Evolutionary conservation across 169 alveolate genomes (phyloP), one percentile per base, ranked within the genome.

Genomic region (Plasmodium knowlesi): DNA sequence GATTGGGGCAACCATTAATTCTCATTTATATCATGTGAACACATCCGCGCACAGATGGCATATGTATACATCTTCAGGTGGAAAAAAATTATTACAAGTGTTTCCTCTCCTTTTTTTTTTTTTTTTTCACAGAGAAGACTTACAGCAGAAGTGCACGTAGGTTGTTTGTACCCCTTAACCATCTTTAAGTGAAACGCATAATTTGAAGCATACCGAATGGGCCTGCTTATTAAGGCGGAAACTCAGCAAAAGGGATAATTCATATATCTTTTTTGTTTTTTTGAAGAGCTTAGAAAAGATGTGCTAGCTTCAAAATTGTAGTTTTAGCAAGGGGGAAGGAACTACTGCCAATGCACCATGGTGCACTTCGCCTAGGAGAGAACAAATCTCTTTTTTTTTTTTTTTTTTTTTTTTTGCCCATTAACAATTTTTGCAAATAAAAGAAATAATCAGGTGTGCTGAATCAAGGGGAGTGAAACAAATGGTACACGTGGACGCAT

Each of bases 331-430:
- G n/a, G 22, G 5, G 34, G 37, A 5, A 82, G 8, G 39, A 67
- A 25, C 9, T 28, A 28, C 67, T 82, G 28, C 37, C 41, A 53
- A 9, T 82, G 89, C 89, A 82, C 89, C 72, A 82, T 57, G 41
- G 37, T 82, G 89, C 89, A 82, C 70, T 53, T 30, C 89, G 5
- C 32, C 54, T 39, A 22, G 9, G 14, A 80, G 79, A 82, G 43
- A 32, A n/a, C 39, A 82, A 19, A 16, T 25, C 12, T 82, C 5
- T 19, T 25, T 50, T 46, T 46, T 25, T 39, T 39, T 2, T 34
- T 34, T 2, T 82, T 82, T 54, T 57, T 46, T 81, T 50, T 57
- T 53, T 80, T 43, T 28, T 43, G 14, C 28, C 12, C 39, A 19
- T 5, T 76, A 76, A 8, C 50, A 2, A 67, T 67, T 67, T 28